A percentile compares a stretch with the other conserved stretches of the same genome.
Conservation (phyloP, 192 early-diverging fungal species). For the Coemansia sp. region DNA sequence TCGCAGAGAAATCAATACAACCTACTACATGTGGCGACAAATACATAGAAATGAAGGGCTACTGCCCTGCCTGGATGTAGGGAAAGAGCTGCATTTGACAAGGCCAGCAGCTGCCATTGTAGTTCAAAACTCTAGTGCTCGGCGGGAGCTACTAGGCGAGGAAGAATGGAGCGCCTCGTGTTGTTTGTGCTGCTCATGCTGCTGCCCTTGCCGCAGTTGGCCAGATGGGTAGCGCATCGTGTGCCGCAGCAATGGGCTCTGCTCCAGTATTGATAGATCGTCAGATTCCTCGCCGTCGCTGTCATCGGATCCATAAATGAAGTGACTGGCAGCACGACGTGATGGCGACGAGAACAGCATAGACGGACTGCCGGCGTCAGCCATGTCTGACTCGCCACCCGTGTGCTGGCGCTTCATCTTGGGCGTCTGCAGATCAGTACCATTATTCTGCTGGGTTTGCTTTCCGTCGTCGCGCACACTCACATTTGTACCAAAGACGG, state of each 20-base stretch:
- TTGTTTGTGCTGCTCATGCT: background rate
- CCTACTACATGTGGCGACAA: background rate
- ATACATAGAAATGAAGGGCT: background rate
- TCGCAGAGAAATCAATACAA: background rate
- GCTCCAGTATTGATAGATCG: background rate
- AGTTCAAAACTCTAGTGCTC: conserved; percentile 4
- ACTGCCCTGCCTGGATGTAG: background rate
- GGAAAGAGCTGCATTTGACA: background rate
- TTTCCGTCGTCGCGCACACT: background rate
- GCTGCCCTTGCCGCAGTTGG: background rate
- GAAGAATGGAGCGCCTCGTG: background rate
- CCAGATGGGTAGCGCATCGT: background rate
- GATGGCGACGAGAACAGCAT: conserved; percentile 8
- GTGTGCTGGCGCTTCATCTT: conserved; percentile 35
- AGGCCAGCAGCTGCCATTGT: background rate
- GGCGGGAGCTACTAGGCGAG: background rate
- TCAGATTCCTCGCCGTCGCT: conserved; percentile 12
- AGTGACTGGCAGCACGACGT: conserved; percentile 11
- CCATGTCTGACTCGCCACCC: background rate
- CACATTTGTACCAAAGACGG: background rate
- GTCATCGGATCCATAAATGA: conserved; percentile 38
- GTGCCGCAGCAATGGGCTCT: conserved; percentile 12
- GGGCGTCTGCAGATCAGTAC: conserved; percentile 5
- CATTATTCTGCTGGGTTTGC: background rate
- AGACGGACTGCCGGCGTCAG: conserved; percentile 13